Evolutionary conservation across 2,329 filamentous ascomycete genomes (phyloP), one percentile per base, ranked within the genome.

Genomic region (Epichloe bromicola): DNA sequence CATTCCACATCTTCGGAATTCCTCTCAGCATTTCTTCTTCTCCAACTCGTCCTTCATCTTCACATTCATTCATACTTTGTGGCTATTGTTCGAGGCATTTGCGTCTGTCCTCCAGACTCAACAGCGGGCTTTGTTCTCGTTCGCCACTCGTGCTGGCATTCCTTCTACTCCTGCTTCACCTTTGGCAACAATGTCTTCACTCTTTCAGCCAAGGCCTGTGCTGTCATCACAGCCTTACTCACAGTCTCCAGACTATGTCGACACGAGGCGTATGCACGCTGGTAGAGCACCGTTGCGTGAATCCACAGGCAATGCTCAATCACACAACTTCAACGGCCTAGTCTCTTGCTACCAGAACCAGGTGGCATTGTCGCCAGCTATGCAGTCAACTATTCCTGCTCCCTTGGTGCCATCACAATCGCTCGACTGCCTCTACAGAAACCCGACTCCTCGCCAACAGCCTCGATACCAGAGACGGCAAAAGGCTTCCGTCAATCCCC

Each of bases 161-260:
- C 64, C 60, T 65, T 57, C 60, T 61, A 55, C 51, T 43, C 52
- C 42, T 51, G 55, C 56, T 51, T 51, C 49, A 46, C 50, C 52
- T 58, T 53, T 55, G 39, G 17, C 41, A 45, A 57, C 56, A 55
- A 70, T 67, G 65, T 63, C 67, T 58, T 69, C 65, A 55, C 58
- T 69, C 57, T 69, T 69, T 56, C 64, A 69, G 54, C 65, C 68
- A 48, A 68, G 71, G 56, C 71, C 74, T 41, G 67, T 76, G 55
- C 65, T 77, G 56, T 69, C 74, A 47, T 73, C 73, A 48, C 74
- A 78, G 61, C 70, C 71, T 58, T 76, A 72, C 60, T 74, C 73
- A 49, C 66, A 69, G 53, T 64, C 68, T 14, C 61, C 68, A 52
- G 74, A 75, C 49, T 75, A 74, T 57, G 58, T 69, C 56, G 74